Percentiles rank a stretch among this genome's conserved stretches.
These are phyloP conservation scores for Leccinum aurantiacum DNA, from an alignment of 768 basidiomycete genomes.

Conservation along the genomic window DNA sequence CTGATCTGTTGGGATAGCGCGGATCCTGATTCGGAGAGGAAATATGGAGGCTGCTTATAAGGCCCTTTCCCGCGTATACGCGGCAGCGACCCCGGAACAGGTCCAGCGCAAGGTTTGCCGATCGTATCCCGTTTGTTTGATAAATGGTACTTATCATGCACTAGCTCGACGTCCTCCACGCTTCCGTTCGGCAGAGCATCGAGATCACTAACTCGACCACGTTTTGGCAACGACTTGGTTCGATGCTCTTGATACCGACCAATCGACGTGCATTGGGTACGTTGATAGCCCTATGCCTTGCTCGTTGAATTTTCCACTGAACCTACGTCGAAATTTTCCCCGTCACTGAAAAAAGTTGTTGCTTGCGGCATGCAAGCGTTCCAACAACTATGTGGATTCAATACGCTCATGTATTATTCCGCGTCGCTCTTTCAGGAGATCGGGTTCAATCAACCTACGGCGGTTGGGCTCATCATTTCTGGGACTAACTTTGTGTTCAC, in stretches of 20 bases:
- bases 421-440: constrained; percentile 79
- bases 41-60: constrained; percentile 47
- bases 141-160: background rate
- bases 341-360: constrained; percentile 46
- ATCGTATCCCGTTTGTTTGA: background rate
- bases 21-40: constrained; percentile 64
- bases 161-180: constrained; percentile 58
- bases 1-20: constrained; percentile 35
- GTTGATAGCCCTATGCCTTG: constrained; percentile 12
- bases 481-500: constrained; percentile 81
- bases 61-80: constrained; percentile 69
- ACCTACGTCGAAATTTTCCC: background rate
- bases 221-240: constrained; percentile 52
- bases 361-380: constrained; percentile 80
- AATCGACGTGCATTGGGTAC: constrained; percentile 71
- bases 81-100: constrained; percentile 60
- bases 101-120: constrained; percentile 57
- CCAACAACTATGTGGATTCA: constrained; percentile 85
- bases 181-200: constrained; percentile 59
- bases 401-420: constrained; percentile 74
- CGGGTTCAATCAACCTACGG: constrained; percentile 80
- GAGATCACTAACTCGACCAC: constrained; percentile 63
- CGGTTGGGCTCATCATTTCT: constrained; percentile 75
- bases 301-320: constrained; percentile 1
- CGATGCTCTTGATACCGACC: constrained; percentile 53